Evolutionary conservation across 306 rosid species (phyloP).

Genomic region (Vicia villosa): DNA sequence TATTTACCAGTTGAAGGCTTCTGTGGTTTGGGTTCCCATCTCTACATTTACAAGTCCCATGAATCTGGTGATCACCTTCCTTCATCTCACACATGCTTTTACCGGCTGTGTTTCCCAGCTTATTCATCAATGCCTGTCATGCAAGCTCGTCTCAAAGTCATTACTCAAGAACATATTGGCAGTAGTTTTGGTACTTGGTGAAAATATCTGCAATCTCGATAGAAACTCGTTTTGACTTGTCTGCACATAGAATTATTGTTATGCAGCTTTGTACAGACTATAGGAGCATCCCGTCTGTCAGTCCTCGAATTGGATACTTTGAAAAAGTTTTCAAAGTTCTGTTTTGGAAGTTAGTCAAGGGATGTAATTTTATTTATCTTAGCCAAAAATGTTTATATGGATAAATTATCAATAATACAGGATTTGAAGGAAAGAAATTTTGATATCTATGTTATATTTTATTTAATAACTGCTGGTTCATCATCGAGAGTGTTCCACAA

Average conservation of each 20-base stretch:
- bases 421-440: slow-evolving; percentile 39
- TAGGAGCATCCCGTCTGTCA: slow-evolving; percentile 48
- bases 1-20: slow-evolving; percentile 93
- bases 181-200: slow-evolving; percentile 68
- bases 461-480: slow-evolving; percentile 27
- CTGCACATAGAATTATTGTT: slow-evolving; percentile 60
- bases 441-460: slow-evolving; percentile 29
- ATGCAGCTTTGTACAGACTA: slow-evolving; percentile 66
- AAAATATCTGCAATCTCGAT: slow-evolving; percentile 46
- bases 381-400: slow-evolving; percentile 54
- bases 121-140: slow-evolving; percentile 63
- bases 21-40: slow-evolving; percentile 70
- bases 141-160: slow-evolving; percentile 66
- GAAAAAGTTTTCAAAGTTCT: slow-evolving; percentile 42
- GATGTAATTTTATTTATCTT: slow-evolving; percentile 52
- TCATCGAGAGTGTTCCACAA: slow-evolving; percentile 35
- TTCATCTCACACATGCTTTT: slow-evolving; percentile 87
- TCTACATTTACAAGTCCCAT: slow-evolving; percentile 63
- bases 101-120: slow-evolving; percentile 80
- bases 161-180: slow-evolving; percentile 87
- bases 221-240: slow-evolving; percentile 52
- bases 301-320: slow-evolving; percentile 34
- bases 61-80: slow-evolving; percentile 69
- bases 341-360: slow-evolving; percentile 40
- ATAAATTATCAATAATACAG: slow-evolving; percentile 51